These are phyloP conservation scores for Solanum pimpinellifolium DNA, from an alignment of 257 asterid species.

Conservation along the genomic window DNA sequence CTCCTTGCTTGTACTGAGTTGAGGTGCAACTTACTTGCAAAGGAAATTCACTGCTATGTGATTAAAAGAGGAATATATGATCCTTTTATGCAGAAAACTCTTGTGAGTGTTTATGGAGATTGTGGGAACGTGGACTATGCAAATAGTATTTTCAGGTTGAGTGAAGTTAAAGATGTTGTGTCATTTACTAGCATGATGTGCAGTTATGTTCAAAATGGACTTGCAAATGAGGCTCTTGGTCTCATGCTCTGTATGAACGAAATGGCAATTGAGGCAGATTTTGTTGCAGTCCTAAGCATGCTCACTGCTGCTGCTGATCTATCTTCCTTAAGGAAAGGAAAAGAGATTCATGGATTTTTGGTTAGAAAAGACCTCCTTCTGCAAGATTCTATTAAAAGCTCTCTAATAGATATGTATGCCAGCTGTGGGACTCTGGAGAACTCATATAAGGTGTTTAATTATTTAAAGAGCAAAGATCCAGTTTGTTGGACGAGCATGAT, in stretches of 20 bases:
- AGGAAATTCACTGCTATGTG: constrained; percentile 53
- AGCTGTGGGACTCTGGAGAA: constrained; percentile 56
- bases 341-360: constrained; percentile 66
- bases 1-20: constrained; percentile 60
- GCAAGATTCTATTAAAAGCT: constrained; percentile 46
- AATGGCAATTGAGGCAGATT: constrained; percentile 51
- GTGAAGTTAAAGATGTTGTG: constrained; percentile 39
- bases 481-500: constrained; percentile 74
- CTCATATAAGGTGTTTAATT: constrained; percentile 41
- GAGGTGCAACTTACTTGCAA: constrained; percentile 31
- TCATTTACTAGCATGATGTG: constrained; percentile 77
- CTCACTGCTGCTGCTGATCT: constrained; percentile 54
- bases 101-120: constrained; percentile 56
- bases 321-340: constrained; percentile 57
- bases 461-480: constrained; percentile 25
- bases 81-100: constrained; percentile 33
- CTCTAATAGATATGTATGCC: constrained; percentile 70
- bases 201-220: constrained; percentile 53
- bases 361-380: constrained; percentile 37
- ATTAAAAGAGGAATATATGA: constrained; percentile 40
- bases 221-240: constrained; percentile 52
- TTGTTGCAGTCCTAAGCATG: constrained; percentile 35
- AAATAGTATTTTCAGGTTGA: constrained; percentile 19
- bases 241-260: constrained; percentile 41
- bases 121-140: constrained; percentile 50